Percentiles rank a stretch among this genome's conserved stretches.
phyloP scores from a whole-genome alignment of 1,284 basidiomycete genomes.

The Sphagnurus paluster region DNA sequence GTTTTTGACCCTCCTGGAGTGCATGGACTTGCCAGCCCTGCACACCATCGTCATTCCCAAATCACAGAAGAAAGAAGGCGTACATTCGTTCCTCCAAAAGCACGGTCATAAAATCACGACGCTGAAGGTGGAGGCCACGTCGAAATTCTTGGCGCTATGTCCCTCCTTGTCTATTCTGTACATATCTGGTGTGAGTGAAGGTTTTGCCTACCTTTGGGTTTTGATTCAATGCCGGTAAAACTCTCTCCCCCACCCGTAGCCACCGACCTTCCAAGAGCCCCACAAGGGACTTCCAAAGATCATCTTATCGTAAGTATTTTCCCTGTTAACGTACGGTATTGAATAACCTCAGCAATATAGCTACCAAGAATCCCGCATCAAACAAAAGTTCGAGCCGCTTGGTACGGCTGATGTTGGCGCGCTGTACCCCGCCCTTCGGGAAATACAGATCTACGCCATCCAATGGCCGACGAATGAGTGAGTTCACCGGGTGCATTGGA shows the following conservation, averaged over 20 bases:
- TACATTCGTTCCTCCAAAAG: constrained; percentile 2
- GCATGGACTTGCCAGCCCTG: no score
- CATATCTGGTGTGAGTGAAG: constrained; percentile 1
- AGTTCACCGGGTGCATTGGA: neutral
- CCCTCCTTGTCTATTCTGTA: constrained; percentile 4
- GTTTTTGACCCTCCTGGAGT: constrained; percentile 7
- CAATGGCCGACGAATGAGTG: constrained; percentile 12
- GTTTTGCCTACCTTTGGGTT: neutral
- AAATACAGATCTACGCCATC: constrained; percentile 6
- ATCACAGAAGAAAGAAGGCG: no score
- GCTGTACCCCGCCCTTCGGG: constrained; percentile 3
- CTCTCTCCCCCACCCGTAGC: no score
- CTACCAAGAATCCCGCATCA: neutral
- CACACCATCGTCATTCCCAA: no score
- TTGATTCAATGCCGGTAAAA: no score
- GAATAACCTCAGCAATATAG: neutral
- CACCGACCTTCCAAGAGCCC: no score
- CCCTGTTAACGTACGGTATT: no score
- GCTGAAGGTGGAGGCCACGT: neutral
- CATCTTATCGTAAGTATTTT: no score
- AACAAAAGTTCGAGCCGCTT: neutral
- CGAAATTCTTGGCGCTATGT: constrained; percentile 1
- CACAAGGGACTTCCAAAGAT: no score
- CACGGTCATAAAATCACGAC: constrained; percentile 3
- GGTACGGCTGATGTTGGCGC: neutral